These are phyloP conservation scores for Gossypium turneri DNA, from an alignment of 345 rosid species.

Conservation along the genomic window DNA sequence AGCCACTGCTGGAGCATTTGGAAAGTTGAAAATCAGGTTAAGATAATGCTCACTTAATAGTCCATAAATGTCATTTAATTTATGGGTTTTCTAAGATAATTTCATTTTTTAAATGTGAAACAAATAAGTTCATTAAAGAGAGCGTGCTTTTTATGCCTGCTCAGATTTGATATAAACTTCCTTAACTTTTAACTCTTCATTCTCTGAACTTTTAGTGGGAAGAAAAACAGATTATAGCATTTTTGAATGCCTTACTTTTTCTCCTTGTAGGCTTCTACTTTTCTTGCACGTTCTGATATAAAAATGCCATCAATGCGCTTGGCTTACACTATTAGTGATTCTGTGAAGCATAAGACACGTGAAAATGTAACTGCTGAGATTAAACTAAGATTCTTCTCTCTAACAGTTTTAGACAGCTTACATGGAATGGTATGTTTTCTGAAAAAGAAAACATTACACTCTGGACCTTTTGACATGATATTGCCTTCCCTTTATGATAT, in stretches of 20 bases:
- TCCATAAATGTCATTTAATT: neutral
- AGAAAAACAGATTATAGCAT: neutral
- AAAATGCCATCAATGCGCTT: constrained; percentile 75
- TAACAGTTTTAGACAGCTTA: constrained; percentile 82
- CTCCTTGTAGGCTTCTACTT: constrained; percentile 82
- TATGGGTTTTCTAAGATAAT: neutral
- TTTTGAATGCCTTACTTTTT: constrained; percentile 12
- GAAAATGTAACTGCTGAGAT: constrained; percentile 85
- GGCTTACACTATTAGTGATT: constrained; percentile 82
- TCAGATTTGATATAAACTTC: constrained; percentile 3
- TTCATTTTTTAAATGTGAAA: neutral
- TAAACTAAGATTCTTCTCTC: constrained; percentile 76
- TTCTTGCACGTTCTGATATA: constrained; percentile 85
- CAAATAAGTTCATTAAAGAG: neutral
- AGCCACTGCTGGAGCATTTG: constrained; percentile 95
- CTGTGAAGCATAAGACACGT: constrained; percentile 79
- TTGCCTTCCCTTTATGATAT: constrained; percentile 1
- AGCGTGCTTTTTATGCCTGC: neutral
- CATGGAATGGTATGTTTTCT: constrained; percentile 77
- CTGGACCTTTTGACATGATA: neutral
- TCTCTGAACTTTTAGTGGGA: constrained; percentile 10
- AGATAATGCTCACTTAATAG: constrained; percentile 13
- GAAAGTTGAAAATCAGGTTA: constrained; percentile 99
- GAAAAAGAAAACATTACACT: neutral
- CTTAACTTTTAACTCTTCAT: neutral